Conservation (phyloP, 129 eudicot species). For the Lonicera japonica region DNA sequence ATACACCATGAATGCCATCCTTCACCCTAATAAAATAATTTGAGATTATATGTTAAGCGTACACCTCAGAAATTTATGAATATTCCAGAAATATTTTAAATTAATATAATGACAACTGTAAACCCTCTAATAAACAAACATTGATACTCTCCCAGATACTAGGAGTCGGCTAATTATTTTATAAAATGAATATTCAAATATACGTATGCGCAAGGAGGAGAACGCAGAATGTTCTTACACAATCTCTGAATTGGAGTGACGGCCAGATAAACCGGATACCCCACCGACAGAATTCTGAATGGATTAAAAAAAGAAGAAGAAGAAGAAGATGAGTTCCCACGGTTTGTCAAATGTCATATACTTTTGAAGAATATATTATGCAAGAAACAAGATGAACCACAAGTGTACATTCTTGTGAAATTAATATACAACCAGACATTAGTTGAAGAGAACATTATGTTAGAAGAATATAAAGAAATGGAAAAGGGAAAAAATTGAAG, state of each 20-base stretch:
- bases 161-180: background rate
- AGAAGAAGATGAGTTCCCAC: background rate
- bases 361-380: constrained; percentile 1
- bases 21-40: constrained; percentile 48
- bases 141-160: background rate
- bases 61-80: background rate
- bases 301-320: constrained; percentile 9
- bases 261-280: constrained; percentile 70
- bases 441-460: background rate
- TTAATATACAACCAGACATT: background rate
- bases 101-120: background rate
- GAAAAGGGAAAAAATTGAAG: background rate
- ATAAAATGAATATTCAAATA: constrained; percentile 2
- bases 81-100: background rate
- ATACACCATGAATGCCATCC: constrained; percentile 72
- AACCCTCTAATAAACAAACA: background rate
- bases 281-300: constrained; percentile 95
- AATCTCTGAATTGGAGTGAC: constrained; percentile 68
- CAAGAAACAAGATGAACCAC: constrained; percentile 1
- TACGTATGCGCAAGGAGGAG: constrained; percentile 3
- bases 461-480: background rate
- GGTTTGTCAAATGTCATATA: constrained; percentile 1
- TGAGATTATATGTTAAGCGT: constrained; percentile 15
- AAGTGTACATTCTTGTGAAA: constrained; percentile 5
- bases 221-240: constrained; percentile 31